Percentiles rank a stretch among this genome's conserved stretches.
phyloP scores from a whole-genome alignment of 306 rosid genomes.

The Pyrus pyrifolia region DNA sequence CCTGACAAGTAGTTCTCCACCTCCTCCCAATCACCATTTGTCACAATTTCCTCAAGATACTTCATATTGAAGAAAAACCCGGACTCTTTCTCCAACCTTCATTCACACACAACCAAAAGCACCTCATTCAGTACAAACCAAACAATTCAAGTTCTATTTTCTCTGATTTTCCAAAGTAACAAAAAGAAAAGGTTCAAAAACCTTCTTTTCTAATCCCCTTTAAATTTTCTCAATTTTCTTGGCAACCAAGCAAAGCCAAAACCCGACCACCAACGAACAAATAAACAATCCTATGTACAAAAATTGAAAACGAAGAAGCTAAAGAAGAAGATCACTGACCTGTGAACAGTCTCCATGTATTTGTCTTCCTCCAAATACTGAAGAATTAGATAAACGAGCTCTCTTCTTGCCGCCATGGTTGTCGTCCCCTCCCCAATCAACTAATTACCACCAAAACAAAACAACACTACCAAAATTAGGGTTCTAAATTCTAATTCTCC shows the following conservation, averaged over 20 bases:
- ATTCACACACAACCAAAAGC: slow-evolving; percentile 4
- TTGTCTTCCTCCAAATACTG: slow-evolving; percentile 73
- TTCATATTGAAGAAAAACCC: slow-evolving; percentile 81
- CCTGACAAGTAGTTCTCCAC: slow-evolving; percentile 76
- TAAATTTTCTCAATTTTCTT: not conserved
- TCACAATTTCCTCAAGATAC: slow-evolving; percentile 77
- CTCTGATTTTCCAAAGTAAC: not conserved
- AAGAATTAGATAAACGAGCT: slow-evolving; percentile 68
- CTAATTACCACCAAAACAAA: not conserved
- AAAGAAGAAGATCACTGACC: slow-evolving; percentile 30
- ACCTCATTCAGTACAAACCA: not conserved
- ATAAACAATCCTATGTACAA: not conserved
- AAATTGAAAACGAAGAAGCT: not conserved
- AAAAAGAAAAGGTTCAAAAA: not conserved
- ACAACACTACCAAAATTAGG: not conserved
- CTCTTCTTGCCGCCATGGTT: slow-evolving; percentile 60
- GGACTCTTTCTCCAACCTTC: slow-evolving; percentile 78
- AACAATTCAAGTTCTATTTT: not conserved
- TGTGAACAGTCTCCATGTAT: slow-evolving; percentile 77
- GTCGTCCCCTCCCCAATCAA: not conserved
- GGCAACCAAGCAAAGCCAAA: not conserved
- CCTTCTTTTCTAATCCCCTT: not conserved
- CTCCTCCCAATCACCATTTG: slow-evolving; percentile 81
- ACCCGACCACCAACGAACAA: not conserved
- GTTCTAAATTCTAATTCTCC: not conserved